Evolutionary conservation across 257 asterid species (phyloP).

Genomic region (Forsythia viridissima): DNA sequence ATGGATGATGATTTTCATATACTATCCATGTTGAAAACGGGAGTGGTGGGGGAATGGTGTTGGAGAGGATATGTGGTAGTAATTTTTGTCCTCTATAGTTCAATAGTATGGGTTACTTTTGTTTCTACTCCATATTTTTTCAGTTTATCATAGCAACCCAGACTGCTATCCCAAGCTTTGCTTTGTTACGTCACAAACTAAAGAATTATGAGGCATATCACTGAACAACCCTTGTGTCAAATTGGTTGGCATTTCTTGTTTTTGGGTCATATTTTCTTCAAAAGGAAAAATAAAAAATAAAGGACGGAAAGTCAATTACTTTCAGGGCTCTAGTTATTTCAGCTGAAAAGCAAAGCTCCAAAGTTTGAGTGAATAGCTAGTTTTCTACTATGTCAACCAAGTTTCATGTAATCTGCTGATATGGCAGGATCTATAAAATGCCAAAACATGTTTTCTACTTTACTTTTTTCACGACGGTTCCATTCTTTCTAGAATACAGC

Average conservation of each 20-base stretch:
- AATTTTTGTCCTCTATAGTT: not conserved
- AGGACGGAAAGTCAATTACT: not conserved
- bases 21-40: not conserved
- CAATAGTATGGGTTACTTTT: not conserved
- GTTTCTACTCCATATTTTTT: not conserved
- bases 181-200: not conserved
- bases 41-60: not conserved
- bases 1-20: not conserved
- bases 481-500: not conserved
- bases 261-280: not conserved
- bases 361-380: not conserved
- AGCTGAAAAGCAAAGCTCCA: not conserved
- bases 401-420: not conserved
- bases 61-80: not conserved
- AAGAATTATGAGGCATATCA: not conserved
- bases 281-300: too few relatives aligned
- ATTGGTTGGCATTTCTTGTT: not conserved
- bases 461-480: not conserved
- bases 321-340: not conserved
- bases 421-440: not conserved
- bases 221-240: not conserved
- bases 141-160: not conserved
- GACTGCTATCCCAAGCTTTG: not conserved
- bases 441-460: not conserved
- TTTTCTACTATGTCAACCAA: not conserved